phyloP scores from a whole-genome alignment of 2,329 filamentous ascomycete species.

The Penicillium sp. region DNA sequence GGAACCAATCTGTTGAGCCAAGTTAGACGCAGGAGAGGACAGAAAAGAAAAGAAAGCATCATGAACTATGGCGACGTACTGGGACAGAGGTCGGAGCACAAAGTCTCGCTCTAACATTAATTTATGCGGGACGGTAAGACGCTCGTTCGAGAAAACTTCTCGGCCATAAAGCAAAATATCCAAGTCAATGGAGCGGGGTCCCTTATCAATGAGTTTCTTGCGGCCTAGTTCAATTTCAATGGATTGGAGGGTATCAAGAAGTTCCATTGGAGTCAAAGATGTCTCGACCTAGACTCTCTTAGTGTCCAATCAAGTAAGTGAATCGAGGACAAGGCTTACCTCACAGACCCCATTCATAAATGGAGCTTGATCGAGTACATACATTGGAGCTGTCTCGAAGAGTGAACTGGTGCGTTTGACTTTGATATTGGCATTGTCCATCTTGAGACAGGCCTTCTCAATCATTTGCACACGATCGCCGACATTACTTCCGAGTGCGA shows the following conservation, averaged over 20 bases:
- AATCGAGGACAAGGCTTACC: constrained; percentile 46
- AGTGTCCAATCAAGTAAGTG: not conserved
- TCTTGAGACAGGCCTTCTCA: constrained; percentile 71
- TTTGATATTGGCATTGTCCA: constrained; percentile 66
- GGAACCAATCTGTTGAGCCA: constrained; percentile 45
- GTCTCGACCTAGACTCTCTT: constrained; percentile 64
- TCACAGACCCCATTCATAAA: constrained; percentile 93
- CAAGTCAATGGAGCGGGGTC: constrained; percentile 87
- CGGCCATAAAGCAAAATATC: constrained; percentile 82
- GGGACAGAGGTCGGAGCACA: constrained; percentile 75
- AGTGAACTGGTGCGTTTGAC: constrained; percentile 77
- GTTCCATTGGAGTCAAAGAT: constrained; percentile 62
- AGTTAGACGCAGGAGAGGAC: no score
- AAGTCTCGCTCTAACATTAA: constrained; percentile 89
- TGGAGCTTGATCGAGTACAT: constrained; percentile 77
- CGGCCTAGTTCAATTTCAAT: constrained; percentile 78
- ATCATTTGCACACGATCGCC: constrained; percentile 81
- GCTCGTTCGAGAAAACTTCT: constrained; percentile 58
- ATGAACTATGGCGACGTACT: constrained; percentile 35
- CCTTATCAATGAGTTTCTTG: constrained; percentile 82
- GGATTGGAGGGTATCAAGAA: constrained; percentile 73
- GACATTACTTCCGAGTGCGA: constrained; percentile 89
- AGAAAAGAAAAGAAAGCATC: no score
- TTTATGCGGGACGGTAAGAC: constrained; percentile 77
- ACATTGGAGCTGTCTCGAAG: constrained; percentile 97